Conservation (phyloP, 352 stramenopile species). For the Globisporangium solare region DNA sequence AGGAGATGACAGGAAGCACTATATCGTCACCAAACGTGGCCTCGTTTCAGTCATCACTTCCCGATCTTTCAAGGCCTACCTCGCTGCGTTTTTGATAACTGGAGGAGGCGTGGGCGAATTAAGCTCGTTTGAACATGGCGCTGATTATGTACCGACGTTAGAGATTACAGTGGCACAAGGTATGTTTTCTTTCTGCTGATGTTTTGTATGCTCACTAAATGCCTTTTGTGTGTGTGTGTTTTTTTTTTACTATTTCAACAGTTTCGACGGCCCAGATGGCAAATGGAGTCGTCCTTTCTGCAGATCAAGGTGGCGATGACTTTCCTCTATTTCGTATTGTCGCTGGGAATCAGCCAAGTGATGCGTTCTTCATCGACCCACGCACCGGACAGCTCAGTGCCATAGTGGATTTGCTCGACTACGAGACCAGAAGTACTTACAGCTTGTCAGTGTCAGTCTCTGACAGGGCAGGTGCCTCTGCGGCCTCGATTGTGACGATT, state of each 20-base stretch:
- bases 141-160: conserved; percentile 21
- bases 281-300: conserved; percentile 6
- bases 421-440: conserved; percentile 3
- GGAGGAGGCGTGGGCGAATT: conserved; percentile 50
- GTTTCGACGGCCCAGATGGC: background rate
- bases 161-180: conserved; percentile 37
- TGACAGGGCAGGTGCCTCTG: background rate
- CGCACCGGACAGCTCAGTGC: conserved; percentile 2
- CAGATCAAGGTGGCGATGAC: conserved; percentile 2
- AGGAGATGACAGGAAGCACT: conserved; percentile 14
- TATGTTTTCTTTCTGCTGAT: conserved; percentile 12
- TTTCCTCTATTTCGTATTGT: conserved; percentile 4
- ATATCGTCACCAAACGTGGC: conserved; percentile 33
- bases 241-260: background rate
- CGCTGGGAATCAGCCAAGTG: background rate
- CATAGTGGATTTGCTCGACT: conserved; percentile 9
- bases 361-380: conserved; percentile 3
- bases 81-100: conserved; percentile 23
- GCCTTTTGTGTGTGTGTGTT: no score
- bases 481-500: conserved; percentile 3
- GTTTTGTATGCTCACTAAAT: background rate
- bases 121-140: conserved; percentile 29
- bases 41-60: conserved; percentile 8
- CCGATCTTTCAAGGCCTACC: background rate
- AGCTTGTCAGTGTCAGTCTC: conserved; percentile 3